Percentiles rank a stretch among this genome's conserved stretches.
Evolutionary conservation across 2,329 filamentous ascomycete species (phyloP).

Genomic region (Furcasterigmium sp.): DNA sequence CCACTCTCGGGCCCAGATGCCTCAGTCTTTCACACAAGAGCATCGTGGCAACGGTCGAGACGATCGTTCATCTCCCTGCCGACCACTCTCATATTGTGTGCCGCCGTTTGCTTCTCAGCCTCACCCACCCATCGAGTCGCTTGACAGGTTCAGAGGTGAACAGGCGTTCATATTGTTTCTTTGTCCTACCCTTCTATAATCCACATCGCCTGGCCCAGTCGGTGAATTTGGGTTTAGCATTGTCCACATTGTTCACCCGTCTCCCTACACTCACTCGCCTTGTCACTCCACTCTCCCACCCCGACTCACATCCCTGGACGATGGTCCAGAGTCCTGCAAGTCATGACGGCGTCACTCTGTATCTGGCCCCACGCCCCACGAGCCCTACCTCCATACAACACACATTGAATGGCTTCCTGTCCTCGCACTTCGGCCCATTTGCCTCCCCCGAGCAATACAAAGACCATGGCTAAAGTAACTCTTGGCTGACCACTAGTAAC

Average conservation of each 20-base stretch:
- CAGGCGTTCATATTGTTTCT: neutral
- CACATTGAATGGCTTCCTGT: neutral
- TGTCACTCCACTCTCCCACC: neutral
- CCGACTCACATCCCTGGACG: no score
- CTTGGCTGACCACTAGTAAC: constrained; percentile 1
- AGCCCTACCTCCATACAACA: no score
- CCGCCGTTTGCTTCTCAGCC: neutral
- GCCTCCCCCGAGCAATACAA: neutral
- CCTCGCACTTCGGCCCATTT: neutral
- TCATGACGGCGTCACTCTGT: neutral
- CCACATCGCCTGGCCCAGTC: neutral
- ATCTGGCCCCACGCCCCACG: neutral
- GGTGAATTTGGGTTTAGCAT: neutral
- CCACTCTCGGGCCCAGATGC: no score
- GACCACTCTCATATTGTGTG: no score
- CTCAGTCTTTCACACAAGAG: no score
- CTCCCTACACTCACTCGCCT: neutral
- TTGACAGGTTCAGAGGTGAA: neutral
- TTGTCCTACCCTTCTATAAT: neutral
- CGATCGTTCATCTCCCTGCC: no score
- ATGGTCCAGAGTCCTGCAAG: neutral
- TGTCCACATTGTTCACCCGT: neutral
- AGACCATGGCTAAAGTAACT: neutral
- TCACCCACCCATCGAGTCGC: neutral
- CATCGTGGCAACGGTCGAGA: no score